These are phyloP conservation scores for Zizania latifolia DNA, from an alignment of 176 grass and related monocot species.

Conservation along the genomic window DNA sequence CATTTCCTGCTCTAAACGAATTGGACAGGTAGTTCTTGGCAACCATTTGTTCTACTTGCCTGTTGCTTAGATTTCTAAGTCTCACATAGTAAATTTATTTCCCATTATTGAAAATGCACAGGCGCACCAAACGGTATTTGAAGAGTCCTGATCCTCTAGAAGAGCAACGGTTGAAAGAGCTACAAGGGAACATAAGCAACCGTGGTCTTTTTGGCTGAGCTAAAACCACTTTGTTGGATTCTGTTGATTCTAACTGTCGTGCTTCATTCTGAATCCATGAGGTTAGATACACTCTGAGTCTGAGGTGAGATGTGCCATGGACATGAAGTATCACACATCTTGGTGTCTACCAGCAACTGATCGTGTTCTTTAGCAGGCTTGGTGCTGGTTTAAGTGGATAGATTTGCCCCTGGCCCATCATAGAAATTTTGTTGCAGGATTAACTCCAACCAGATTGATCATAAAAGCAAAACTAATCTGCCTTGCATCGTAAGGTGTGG, in stretches of 20 bases:
- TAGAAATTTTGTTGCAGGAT: conserved; percentile 61
- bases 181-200: conserved; percentile 52
- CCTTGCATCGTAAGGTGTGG: conserved; percentile 58
- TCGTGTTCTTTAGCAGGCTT: conserved; percentile 68
- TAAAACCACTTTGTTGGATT: conserved; percentile 16
- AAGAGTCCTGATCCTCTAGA: conserved; percentile 80
- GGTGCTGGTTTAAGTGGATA: conserved; percentile 47
- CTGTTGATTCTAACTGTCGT: conserved; percentile 18
- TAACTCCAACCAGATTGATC: conserved; percentile 41
- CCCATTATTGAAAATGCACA: conserved; percentile 33
- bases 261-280: conserved; percentile 21
- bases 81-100: background rate
- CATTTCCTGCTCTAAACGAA: conserved; percentile 91
- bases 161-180: conserved; percentile 58
- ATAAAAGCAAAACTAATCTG: conserved; percentile 53
- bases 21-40: conserved; percentile 61
- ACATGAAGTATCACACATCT: conserved; percentile 56
- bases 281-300: conserved; percentile 30
- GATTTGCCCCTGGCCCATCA: conserved; percentile 32
- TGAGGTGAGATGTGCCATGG: conserved; percentile 67
- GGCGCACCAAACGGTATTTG: conserved; percentile 46
- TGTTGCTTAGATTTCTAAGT: background rate
- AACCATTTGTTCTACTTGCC: background rate
- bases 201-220: conserved; percentile 50
- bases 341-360: conserved; percentile 52